Conservation (phyloP, 352 stramenopile genomes). For the Elongisporangium anandrum region DNA sequence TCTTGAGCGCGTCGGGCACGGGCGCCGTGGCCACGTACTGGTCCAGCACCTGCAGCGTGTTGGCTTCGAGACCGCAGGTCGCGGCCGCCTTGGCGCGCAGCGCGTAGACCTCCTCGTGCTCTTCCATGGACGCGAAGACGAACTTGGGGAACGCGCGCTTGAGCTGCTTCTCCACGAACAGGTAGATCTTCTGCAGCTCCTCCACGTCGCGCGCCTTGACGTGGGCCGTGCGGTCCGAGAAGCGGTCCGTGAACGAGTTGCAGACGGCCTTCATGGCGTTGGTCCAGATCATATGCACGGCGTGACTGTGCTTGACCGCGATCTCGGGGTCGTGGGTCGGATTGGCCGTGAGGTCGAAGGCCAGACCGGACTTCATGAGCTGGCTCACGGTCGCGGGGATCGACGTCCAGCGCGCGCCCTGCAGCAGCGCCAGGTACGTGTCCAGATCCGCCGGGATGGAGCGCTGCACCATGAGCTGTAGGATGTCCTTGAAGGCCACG, state of each 20-base stretch:
- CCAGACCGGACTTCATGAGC: slow-evolving; percentile 41
- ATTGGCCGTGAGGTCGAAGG: slow-evolving; percentile 21
- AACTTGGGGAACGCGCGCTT: slow-evolving; percentile 49
- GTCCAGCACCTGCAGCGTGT: slow-evolving; percentile 48
- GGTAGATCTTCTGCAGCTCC: slow-evolving; percentile 50
- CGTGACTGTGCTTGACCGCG: slow-evolving; percentile 18
- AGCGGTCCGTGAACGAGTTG: slow-evolving; percentile 58
- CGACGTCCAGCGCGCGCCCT: slow-evolving; percentile 59
- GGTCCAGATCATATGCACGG: slow-evolving; percentile 44
- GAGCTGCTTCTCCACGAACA: slow-evolving; percentile 58
- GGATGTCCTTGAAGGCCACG: slow-evolving; percentile 46
- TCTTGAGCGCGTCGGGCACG: slow-evolving; percentile 10
- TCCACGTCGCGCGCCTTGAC: slow-evolving; percentile 34
- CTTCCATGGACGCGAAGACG: slow-evolving; percentile 23
- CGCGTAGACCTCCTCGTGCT: slow-evolving; percentile 53
- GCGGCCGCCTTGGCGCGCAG: slow-evolving; percentile 62
- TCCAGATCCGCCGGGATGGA: slow-evolving; percentile 41
- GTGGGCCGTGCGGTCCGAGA: slow-evolving; percentile 34
- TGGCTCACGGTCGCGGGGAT: slow-evolving; percentile 61
- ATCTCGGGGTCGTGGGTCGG: slow-evolving; percentile 3
- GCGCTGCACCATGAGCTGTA: slow-evolving; percentile 56
- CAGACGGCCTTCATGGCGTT: slow-evolving; percentile 56
- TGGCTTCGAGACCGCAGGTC: slow-evolving; percentile 34
- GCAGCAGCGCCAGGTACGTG: slow-evolving; percentile 57
- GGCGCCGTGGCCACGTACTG: slow-evolving; percentile 43